phyloP scores from a whole-genome alignment of 2,329 filamentous ascomycete species.

The Didymella glomerata region DNA sequence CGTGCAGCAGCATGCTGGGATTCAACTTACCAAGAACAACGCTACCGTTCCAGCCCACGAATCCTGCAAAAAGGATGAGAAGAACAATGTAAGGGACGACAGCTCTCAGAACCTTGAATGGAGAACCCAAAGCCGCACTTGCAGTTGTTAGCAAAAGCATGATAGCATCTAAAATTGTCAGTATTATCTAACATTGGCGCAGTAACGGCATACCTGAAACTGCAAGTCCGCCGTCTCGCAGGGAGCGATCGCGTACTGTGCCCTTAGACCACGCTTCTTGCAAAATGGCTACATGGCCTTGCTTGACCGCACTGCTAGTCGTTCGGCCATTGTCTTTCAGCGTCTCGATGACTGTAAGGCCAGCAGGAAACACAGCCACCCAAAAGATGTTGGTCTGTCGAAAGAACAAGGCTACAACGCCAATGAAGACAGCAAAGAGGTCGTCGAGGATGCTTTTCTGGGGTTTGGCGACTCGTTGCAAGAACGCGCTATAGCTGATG shows the following conservation, averaged over 20 bases:
- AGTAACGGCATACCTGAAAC: not conserved
- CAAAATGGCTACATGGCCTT: conserved; percentile 16
- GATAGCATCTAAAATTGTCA: conserved; percentile 32
- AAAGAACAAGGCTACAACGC: conserved; percentile 74
- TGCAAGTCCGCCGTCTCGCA: conserved; percentile 35
- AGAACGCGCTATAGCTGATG: conserved; percentile 67
- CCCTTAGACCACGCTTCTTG: conserved; percentile 36
- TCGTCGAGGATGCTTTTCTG: conserved; percentile 23
- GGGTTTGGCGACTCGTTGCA: conserved; percentile 32
- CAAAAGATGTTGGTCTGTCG: conserved; percentile 98
- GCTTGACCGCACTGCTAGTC: not conserved
- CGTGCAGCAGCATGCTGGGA: no score
- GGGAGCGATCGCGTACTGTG: conserved; percentile 32
- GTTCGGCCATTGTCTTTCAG: conserved; percentile 30
- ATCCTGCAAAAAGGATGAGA: conserved; percentile 72
- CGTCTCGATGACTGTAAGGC: conserved; percentile 47
- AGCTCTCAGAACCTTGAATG: conserved; percentile 51
- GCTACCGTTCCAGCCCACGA: conserved; percentile 86
- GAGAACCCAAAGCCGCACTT: conserved; percentile 62
- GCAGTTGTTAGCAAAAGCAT: conserved; percentile 66
- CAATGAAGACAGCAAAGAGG: conserved; percentile 58
- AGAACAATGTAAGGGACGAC: conserved; percentile 66
- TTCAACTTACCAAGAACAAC: conserved; percentile 86
- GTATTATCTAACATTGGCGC: not conserved
- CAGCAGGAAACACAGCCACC: conserved; percentile 81